Evolutionary conservation across 2,329 filamentous ascomycete species (phyloP).

Genomic region (Arthrobotrys megalospora): DNA sequence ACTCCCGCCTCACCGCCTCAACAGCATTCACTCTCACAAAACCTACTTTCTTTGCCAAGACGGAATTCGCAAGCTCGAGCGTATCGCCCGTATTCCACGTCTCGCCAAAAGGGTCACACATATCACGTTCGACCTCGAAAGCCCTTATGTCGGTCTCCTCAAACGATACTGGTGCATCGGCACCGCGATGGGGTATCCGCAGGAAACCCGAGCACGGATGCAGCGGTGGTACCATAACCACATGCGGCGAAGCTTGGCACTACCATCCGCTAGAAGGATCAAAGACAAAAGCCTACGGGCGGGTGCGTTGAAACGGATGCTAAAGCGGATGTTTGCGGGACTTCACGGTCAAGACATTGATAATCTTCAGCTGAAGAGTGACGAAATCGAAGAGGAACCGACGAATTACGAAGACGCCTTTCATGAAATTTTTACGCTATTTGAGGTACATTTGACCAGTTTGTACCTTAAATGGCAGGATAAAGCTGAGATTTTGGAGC

Average conservation of each 20-base stretch:
- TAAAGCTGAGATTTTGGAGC: conserved; percentile 50
- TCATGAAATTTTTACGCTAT: conserved; percentile 53
- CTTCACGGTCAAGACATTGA: neutral
- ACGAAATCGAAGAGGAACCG: conserved; percentile 13
- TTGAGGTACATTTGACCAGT: conserved; percentile 49
- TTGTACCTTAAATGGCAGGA: conserved; percentile 45
- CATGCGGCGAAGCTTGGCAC: conserved; percentile 26
- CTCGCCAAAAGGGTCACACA: conserved; percentile 45
- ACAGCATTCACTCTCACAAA: conserved; percentile 44
- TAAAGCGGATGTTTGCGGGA: conserved; percentile 14
- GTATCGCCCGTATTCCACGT: conserved; percentile 33
- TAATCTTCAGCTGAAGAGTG: neutral
- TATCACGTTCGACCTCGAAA: conserved; percentile 49
- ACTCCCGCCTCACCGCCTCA: conserved; percentile 25
- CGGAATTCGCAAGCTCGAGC: conserved; percentile 45
- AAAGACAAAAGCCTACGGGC: conserved; percentile 19
- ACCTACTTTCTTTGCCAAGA: conserved; percentile 57
- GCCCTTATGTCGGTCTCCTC: conserved; percentile 47
- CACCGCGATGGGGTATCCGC: conserved; percentile 49
- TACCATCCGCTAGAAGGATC: conserved; percentile 13
- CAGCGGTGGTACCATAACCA: conserved; percentile 55
- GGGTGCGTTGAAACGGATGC: conserved; percentile 14
- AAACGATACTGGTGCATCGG: conserved; percentile 57
- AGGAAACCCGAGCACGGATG: conserved; percentile 43
- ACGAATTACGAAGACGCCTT: conserved; percentile 54